These are phyloP conservation scores for Smithsoniella earleae DNA, from an alignment of 163 green algal genomes.

Conservation along the genomic window DNA sequence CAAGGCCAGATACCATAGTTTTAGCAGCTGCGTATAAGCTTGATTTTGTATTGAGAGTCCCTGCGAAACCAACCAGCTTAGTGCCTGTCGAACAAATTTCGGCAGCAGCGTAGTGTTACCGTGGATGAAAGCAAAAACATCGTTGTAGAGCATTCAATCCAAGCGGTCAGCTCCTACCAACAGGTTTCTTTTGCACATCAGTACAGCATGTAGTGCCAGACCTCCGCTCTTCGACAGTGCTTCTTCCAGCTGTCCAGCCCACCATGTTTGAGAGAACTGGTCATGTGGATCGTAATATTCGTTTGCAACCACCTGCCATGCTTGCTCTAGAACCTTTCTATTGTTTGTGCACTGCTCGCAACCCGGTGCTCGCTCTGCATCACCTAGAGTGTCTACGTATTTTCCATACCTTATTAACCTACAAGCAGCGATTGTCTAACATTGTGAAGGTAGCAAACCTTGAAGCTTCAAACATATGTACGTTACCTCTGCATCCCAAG, in stretches of 20 bases:
- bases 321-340: conserved; percentile 17
- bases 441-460: background rate
- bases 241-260: conserved; percentile 9
- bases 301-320: conserved; percentile 28
- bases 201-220: background rate
- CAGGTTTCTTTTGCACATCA: too few relatives aligned
- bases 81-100: background rate
- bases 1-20: background rate
- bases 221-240: background rate
- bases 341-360: conserved; percentile 20
- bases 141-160: background rate
- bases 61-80: background rate
- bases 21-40: conserved; percentile 8
- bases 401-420: conserved; percentile 13
- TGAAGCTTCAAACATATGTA: background rate
- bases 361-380: background rate
- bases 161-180: too few relatives aligned
- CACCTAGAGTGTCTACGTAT: conserved; percentile 15
- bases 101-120: background rate
- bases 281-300: conserved; percentile 10
- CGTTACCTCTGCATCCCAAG: conserved; percentile 16
- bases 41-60: conserved; percentile 6
- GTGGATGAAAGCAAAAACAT: background rate
- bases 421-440: background rate
- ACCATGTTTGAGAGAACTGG: background rate